Evolutionary conservation across 129 eudicot genomes (phyloP), one percentile per base, ranked within the genome.

Genomic region (Smallanthus sonchifolius): DNA sequence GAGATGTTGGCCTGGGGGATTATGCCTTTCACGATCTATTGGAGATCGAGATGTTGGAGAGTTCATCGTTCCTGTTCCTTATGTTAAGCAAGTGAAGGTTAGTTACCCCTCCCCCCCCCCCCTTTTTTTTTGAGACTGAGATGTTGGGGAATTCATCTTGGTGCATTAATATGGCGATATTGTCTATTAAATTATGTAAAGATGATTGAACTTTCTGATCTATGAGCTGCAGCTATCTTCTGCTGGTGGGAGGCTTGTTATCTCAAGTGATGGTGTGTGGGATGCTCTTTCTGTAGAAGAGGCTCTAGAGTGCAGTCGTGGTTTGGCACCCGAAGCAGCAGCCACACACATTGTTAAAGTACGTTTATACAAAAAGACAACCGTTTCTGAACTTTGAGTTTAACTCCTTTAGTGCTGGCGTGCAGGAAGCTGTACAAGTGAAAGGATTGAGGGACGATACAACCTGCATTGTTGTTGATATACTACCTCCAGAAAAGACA

Each of bases 1-100:
- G 77, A 86, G 98, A 94, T 94, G 98, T 84, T 94, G 98, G 98
- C 97, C 97, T 42, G 98, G 98, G 73, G 98, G 98, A 11, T 83
- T 94, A 78, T 94, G 98, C 84, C 92, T 94, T 65, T 94, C 98
- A 30, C 87, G 97, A 75, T 94, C 98, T 24, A 86, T 94, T 30
- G 98, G 98, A 75, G 98, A 94, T 80, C 84, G 84, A 72, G 97
- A 94, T 84, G 98, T 94, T 74, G 97, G 98, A 69, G 98, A 94
- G 65, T 94, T 77, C 77, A 94, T 94, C 10, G 97, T 94, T 77
- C 91, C 98, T 32, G 93, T 94, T 54, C 98, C 98, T 47, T 79
- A 83, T 69, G 97, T 94, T 17, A 94, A 94, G 81, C 98, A 94
- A 90, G 93, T 94, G 63, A 94, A 88, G 97, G 97, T 93, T 70